Evolutionary conservation across 2,329 filamentous ascomycete genomes (phyloP).

Genomic region (Cryphonectria carpinicola): DNA sequence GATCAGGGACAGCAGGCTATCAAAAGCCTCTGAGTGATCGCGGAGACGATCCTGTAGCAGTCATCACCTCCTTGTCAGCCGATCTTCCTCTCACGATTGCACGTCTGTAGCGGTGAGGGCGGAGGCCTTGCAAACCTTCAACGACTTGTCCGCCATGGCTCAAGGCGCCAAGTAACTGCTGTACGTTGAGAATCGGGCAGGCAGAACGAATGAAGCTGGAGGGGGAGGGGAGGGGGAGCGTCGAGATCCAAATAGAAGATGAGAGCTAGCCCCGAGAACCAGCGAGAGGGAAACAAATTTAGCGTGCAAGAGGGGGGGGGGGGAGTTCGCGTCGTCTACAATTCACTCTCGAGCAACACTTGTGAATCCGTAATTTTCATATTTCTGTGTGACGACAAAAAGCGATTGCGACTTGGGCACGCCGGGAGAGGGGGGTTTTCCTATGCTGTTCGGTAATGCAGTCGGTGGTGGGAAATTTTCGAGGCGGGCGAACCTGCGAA

Average conservation of each 20-base stretch:
- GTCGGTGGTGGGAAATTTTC: constrained; percentile 27
- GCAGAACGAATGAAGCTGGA: not conserved
- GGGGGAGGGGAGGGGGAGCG: not conserved
- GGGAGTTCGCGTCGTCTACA: not conserved
- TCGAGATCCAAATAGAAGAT: not conserved
- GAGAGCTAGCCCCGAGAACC: not conserved
- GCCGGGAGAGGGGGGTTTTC: constrained; percentile 14
- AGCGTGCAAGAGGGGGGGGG: not conserved
- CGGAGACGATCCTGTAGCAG: constrained; percentile 56
- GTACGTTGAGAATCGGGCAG: not conserved
- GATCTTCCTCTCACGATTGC: not conserved
- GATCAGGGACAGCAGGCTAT: constrained; percentile 84
- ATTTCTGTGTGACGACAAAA: constrained; percentile 29
- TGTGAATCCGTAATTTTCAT: not conserved
- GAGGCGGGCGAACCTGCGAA: constrained; percentile 13
- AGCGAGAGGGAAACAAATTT: not conserved
- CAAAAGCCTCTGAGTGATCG: constrained; percentile 73
- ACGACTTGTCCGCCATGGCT: constrained; percentile 34
- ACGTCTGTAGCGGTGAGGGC: not conserved
- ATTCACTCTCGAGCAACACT: not conserved
- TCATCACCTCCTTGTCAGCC: constrained; percentile 18
- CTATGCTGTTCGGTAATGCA: constrained; percentile 6
- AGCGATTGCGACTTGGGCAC: constrained; percentile 19
- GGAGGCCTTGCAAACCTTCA: constrained; percentile 34
- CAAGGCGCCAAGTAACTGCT: not conserved